A percentile compares a stretch with the other conserved stretches of the same genome.
phyloP scores from a whole-genome alignment of 1,139 yeast genomes.

The Hemisphaericaspora xylanilytica region DNA sequence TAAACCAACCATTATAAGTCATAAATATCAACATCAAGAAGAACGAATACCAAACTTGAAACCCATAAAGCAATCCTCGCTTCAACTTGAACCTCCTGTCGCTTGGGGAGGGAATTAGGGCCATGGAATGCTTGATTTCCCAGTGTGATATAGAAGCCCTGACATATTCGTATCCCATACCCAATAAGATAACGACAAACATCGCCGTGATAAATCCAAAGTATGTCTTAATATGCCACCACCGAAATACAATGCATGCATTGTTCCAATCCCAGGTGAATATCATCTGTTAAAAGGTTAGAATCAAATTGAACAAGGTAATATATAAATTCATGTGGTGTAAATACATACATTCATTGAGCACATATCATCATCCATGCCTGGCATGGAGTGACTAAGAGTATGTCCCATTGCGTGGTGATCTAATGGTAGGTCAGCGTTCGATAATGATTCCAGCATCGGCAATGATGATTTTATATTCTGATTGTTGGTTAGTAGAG shows the following conservation, averaged over 20 bases:
- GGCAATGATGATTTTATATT: no score
- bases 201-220: conserved; percentile 53
- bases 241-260: conserved; percentile 66
- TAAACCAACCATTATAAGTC: conserved; percentile 84
- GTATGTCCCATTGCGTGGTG: conserved; percentile 9
- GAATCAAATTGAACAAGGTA: neutral
- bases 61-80: conserved; percentile 54
- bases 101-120: conserved; percentile 15
- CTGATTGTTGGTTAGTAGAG: no score
- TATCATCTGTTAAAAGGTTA: conserved; percentile 46
- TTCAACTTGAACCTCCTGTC: conserved; percentile 25
- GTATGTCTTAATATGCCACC: conserved; percentile 74
- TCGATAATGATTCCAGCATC: no score
- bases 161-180: conserved; percentile 62
- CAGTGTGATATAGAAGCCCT: conserved; percentile 37
- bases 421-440: neutral
- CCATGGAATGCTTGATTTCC: conserved; percentile 22
- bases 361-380: conserved; percentile 43
- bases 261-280: conserved; percentile 79
- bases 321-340: neutral
- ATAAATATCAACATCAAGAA: conserved; percentile 76
- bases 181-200: conserved; percentile 45
- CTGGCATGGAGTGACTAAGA: conserved; percentile 26
- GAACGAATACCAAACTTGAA: conserved; percentile 76
- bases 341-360: conserved; percentile 47